Percentiles rank a stretch among this genome's conserved stretches.
phyloP scores from a whole-genome alignment of 2,329 filamentous ascomycete species.

The Pseudogymnoascus sp. region DNA sequence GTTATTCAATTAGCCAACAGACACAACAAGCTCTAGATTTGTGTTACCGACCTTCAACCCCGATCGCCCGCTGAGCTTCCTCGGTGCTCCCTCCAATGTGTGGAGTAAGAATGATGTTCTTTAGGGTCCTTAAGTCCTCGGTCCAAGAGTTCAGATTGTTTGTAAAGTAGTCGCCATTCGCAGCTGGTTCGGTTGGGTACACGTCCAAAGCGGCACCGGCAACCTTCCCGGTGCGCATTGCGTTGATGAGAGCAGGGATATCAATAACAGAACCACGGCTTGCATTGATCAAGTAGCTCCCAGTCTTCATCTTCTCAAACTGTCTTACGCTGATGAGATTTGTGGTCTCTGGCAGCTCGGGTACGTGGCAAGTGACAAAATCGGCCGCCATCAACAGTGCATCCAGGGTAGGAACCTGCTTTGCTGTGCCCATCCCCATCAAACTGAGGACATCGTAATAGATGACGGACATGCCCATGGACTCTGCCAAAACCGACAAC shows the following conservation, averaged over 20 bases:
- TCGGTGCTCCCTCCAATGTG: slow-evolving; percentile 98
- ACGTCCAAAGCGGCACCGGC: slow-evolving; percentile 95
- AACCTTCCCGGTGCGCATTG: slow-evolving; percentile 76
- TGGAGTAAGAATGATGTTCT: slow-evolving; percentile 89
- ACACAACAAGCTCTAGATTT: slow-evolving; percentile 5
- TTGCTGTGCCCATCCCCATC: slow-evolving; percentile 85
- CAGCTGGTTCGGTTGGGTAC: slow-evolving; percentile 85
- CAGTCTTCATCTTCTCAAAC: slow-evolving; percentile 82
- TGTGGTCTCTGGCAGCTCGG: slow-evolving; percentile 84
- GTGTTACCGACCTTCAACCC: slow-evolving; percentile 57
- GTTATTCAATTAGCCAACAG: neutral
- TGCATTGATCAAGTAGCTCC: slow-evolving; percentile 92
- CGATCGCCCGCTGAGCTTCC: slow-evolving; percentile 93
- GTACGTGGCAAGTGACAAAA: slow-evolving; percentile 91
- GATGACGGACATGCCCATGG: slow-evolving; percentile 96
- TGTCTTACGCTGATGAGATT: slow-evolving; percentile 78
- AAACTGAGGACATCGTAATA: slow-evolving; percentile 93
- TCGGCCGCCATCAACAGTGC: slow-evolving; percentile 71
- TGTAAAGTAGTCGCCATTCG: slow-evolving; percentile 93
- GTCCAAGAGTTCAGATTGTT: slow-evolving; percentile 74
- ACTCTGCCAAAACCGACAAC: slow-evolving; percentile 86
- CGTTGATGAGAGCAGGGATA: slow-evolving; percentile 82
- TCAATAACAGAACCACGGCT: slow-evolving; percentile 90
- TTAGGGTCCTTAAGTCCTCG: slow-evolving; percentile 72
- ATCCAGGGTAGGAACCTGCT: slow-evolving; percentile 70